Conservation (phyloP, 148 eudicot species). For the Pouteria glomerata region DNA sequence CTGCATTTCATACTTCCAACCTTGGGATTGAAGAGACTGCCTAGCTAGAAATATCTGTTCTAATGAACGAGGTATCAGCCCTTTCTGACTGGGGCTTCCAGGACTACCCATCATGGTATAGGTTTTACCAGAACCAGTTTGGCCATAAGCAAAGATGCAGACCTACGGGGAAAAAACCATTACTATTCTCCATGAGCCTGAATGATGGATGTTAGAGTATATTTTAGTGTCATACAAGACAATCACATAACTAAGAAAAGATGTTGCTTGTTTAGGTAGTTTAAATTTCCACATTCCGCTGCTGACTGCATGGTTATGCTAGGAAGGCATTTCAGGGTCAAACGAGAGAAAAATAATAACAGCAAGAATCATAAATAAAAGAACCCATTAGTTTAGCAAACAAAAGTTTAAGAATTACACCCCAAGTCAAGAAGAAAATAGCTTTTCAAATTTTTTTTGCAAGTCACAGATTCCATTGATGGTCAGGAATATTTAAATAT, state of each 20-base stretch:
- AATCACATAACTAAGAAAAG: neutral
- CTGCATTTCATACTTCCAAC: slow-evolving; percentile 98
- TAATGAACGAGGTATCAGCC: slow-evolving; percentile 85
- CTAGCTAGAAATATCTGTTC: slow-evolving; percentile 85
- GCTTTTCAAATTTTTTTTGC: neutral
- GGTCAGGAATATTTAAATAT: neutral
- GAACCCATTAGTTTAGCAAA: neutral
- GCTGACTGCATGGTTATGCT: neutral
- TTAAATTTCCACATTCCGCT: neutral
- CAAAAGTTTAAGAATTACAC: too few species aligned
- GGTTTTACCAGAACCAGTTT: slow-evolving; percentile 98
- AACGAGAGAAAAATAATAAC: neutral
- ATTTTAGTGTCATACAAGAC: neutral
- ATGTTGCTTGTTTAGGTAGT: neutral
- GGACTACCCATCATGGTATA: slow-evolving; percentile 98
- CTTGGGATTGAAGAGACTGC: slow-evolving; percentile 74
- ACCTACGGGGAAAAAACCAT: slow-evolving; percentile 41
- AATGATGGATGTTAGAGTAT: neutral
- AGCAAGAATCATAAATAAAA: neutral
- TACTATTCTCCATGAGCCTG: neutral
- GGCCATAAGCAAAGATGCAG: slow-evolving; percentile 96
- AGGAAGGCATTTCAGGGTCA: neutral
- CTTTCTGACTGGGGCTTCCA: slow-evolving; percentile 61
- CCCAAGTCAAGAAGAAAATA: neutral
- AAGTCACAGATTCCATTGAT: neutral